Evolutionary conservation across 1,284 basidiomycete genomes (phyloP).

Genomic region (Microbotryum violaceum): DNA sequence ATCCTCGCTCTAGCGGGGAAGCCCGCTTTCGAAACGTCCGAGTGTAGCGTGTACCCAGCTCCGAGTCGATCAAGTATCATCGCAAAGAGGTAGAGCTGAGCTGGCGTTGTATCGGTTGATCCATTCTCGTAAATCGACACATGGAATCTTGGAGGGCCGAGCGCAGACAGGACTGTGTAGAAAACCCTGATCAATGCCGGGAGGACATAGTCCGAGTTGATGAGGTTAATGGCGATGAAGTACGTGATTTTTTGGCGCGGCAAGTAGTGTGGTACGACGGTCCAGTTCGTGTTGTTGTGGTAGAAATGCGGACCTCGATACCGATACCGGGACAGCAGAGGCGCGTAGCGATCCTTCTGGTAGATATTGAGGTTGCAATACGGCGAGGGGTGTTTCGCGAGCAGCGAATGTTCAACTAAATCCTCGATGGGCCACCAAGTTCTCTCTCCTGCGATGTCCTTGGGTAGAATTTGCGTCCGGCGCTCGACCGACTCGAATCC

Average conservation of each 20-base stretch:
- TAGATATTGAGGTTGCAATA: conserved; percentile 10
- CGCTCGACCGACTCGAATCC: too few relatives aligned
- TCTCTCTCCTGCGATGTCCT: too few relatives aligned
- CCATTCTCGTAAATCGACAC: conserved; percentile 37
- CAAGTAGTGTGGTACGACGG: conserved; percentile 5
- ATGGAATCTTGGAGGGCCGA: conserved; percentile 31
- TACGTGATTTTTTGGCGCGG: conserved; percentile 12
- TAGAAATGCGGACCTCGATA: not conserved
- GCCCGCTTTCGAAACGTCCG: not conserved
- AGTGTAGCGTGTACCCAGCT: conserved; percentile 25
- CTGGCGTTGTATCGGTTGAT: conserved; percentile 32
- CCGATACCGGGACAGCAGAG: conserved; percentile 7
- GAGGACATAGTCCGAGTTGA: conserved; percentile 26
- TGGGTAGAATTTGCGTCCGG: too few relatives aligned
- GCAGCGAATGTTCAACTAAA: conserved; percentile 14
- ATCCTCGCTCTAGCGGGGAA: conserved; percentile 35
- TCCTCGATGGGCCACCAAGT: conserved; percentile 1
- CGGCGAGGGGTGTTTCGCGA: conserved; percentile 4
- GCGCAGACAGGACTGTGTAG: conserved; percentile 20
- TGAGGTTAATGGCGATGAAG: conserved; percentile 35
- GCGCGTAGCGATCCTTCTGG: conserved; percentile 18
- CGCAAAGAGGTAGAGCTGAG: conserved; percentile 24
- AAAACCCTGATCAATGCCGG: conserved; percentile 33
- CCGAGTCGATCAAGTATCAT: conserved; percentile 28
- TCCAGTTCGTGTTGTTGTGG: not conserved